A percentile compares a stretch with the other conserved stretches of the same genome.
These are phyloP conservation scores for Stagonosporopsis vannaccii DNA, from an alignment of 2,329 filamentous ascomycete species.

Conservation along the genomic window DNA sequence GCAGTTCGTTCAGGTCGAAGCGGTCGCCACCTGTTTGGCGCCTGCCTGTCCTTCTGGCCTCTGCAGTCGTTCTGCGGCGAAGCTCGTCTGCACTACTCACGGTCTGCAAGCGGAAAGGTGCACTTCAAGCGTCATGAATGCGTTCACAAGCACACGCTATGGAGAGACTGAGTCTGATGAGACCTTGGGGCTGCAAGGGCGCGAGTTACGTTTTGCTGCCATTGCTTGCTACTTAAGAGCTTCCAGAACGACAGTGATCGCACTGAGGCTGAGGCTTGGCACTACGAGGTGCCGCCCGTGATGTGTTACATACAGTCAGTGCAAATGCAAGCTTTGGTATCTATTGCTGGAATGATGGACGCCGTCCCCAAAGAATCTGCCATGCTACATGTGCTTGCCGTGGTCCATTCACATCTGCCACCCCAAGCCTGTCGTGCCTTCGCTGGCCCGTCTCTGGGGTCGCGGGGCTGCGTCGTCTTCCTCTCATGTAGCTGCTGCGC, in stretches of 20 bases:
- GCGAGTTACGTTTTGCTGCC: no score
- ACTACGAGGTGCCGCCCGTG: no score
- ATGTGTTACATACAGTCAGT: no score
- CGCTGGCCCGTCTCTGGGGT: background rate
- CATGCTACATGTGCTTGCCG: background rate
- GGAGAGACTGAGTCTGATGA: no score
- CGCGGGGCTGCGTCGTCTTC: background rate
- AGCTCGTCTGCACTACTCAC: background rate
- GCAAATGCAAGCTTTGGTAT: no score
- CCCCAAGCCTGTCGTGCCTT: background rate
- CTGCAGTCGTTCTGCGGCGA: background rate
- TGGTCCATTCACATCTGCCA: background rate
- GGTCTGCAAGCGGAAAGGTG: background rate
- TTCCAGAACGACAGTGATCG: no score
- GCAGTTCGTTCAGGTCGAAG: no score
- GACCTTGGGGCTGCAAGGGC: no score
- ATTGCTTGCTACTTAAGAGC: no score
- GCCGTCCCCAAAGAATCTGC: background rate
- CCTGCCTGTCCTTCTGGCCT: background rate
- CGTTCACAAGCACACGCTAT: no score
- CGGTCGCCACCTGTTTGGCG: background rate
- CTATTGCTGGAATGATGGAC: background rate
- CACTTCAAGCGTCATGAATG: no score
- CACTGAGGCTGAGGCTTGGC: no score
- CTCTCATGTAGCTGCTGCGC: background rate